Evolutionary conservation across 2,329 filamentous ascomycete species (phyloP).

Genomic region (Diaporthe citri): DNA sequence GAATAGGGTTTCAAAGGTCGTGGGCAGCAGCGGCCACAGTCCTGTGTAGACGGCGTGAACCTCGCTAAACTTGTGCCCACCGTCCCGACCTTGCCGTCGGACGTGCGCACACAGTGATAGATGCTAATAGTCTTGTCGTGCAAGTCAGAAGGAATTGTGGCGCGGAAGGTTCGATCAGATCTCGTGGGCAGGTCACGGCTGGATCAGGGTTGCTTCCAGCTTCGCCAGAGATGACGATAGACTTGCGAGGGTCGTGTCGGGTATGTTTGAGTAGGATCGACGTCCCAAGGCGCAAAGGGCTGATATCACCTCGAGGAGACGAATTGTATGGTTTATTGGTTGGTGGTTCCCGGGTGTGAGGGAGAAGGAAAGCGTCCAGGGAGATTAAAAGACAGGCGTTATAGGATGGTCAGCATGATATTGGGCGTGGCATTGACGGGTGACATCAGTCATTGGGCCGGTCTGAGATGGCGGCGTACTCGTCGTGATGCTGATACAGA

Average conservation of each 20-base stretch:
- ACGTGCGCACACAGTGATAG: neutral
- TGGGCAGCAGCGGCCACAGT: neutral
- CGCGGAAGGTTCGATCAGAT: neutral
- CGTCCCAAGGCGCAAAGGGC: constrained; percentile 11
- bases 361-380: constrained; percentile 16
- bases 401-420: constrained; percentile 37
- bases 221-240: neutral
- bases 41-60: neutral
- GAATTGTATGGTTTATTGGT: neutral
- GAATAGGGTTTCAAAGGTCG: neutral
- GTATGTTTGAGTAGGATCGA: neutral
- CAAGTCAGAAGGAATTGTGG: neutral
- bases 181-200: neutral
- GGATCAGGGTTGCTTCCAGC: neutral
- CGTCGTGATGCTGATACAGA: constrained; percentile 3
- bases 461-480: constrained; percentile 17
- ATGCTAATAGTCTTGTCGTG: neutral
- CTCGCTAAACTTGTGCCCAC: neutral
- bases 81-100: neutral
- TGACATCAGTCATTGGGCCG: constrained; percentile 34
- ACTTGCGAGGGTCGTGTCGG: neutral
- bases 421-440: constrained; percentile 34
- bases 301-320: constrained; percentile 10
- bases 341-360: neutral
- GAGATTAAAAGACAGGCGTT: constrained; percentile 30